Evolutionary conservation across 495 filamentous ascomycete genomes (phyloP), one percentile per base, ranked within the genome.

Genomic region (Xylaria palmicola): DNA sequence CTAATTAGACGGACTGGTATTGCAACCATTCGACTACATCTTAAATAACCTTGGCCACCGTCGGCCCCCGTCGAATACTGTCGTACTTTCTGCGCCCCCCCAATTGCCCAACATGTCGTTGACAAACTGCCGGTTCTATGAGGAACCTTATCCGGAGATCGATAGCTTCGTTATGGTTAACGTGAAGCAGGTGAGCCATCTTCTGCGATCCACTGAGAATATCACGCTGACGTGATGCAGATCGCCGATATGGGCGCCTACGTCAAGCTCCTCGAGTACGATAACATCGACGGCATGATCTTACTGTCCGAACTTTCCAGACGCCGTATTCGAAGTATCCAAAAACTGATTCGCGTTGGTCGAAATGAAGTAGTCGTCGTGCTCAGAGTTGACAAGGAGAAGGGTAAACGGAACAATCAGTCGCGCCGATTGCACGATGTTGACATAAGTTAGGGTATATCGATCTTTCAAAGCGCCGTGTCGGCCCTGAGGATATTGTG

Each of bases 241-340:
- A 98, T 98, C 73, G 94, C 94, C 73, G 94, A 98, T 75, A 98
- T 98, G 94, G 94, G 94, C 66, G 94, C 94, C 66, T 98, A 98
- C 73, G 94, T 98, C 71, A 98, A 98, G 80, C 87, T 98, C 27
- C 88, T 98, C 67, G 94, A 98, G 79, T 98, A 98, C 76, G 94
- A 98, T 75, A 96, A 97, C 79, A 98, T 98, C 76, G 94, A 98
- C 74, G 94, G 94, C 81, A 98, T 98, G 94, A 98, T 98, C 64
- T 82, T 98, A 49, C 89, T 98, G 62, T 94, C 90, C 66, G 94
- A 98, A 74, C 85, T 98, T 49, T 98, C 95, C 26, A 85, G 94
- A 77, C 87, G 94, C 77, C 93, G 94, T 84, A 98, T 98, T 68
- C 81, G 94, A 77, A 92, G 88, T 85, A 98, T 98, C 70, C 94